phyloP scores from a whole-genome alignment of 1,284 basidiomycete genomes.

The Pseudozyma sp. region DNA sequence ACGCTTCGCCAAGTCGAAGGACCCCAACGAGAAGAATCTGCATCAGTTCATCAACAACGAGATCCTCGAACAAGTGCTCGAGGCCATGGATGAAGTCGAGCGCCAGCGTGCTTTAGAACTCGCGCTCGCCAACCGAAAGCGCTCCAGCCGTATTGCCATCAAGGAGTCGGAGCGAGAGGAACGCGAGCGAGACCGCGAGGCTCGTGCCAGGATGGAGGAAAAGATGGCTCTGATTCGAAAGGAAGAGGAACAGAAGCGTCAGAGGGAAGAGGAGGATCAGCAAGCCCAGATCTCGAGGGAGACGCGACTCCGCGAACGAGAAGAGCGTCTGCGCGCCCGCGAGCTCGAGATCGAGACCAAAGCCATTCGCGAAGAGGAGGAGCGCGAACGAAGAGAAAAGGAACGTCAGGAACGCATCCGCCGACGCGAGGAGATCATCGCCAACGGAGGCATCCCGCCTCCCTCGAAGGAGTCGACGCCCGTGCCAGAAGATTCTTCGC shows the following conservation, averaged over 20 bases:
- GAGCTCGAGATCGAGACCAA: slow-evolving; percentile 65
- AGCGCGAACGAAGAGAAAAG: slow-evolving; percentile 50
- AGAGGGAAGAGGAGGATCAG: slow-evolving; percentile 70
- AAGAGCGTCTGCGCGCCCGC: slow-evolving; percentile 69
- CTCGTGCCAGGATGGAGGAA: slow-evolving; percentile 69
- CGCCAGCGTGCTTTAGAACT: slow-evolving; percentile 74
- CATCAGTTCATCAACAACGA: slow-evolving; percentile 77
- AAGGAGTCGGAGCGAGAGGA: slow-evolving; percentile 75
- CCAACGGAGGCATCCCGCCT: slow-evolving; percentile 67
- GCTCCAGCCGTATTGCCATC: slow-evolving; percentile 81
- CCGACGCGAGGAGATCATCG: slow-evolving; percentile 74
- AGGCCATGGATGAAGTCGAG: slow-evolving; percentile 70
- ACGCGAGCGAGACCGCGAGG: slow-evolving; percentile 69
- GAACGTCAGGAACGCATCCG: slow-evolving; percentile 73
- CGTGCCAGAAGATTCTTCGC: slow-evolving; percentile 12
- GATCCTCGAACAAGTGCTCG: slow-evolving; percentile 76
- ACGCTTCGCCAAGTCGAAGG: slow-evolving; percentile 78
- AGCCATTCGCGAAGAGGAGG: slow-evolving; percentile 55
- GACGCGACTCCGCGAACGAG: slow-evolving; percentile 69
- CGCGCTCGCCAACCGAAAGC: slow-evolving; percentile 80
- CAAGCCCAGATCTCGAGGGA: slow-evolving; percentile 70
- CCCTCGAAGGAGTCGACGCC: slow-evolving; percentile 44
- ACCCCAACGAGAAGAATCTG: slow-evolving; percentile 82
- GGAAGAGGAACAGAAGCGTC: slow-evolving; percentile 73
- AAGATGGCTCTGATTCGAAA: slow-evolving; percentile 72